Percentiles rank a stretch among this genome's conserved stretches.
Evolutionary conservation across 345 rosid genomes (phyloP).

Genomic region (Theobroma cacao): DNA sequence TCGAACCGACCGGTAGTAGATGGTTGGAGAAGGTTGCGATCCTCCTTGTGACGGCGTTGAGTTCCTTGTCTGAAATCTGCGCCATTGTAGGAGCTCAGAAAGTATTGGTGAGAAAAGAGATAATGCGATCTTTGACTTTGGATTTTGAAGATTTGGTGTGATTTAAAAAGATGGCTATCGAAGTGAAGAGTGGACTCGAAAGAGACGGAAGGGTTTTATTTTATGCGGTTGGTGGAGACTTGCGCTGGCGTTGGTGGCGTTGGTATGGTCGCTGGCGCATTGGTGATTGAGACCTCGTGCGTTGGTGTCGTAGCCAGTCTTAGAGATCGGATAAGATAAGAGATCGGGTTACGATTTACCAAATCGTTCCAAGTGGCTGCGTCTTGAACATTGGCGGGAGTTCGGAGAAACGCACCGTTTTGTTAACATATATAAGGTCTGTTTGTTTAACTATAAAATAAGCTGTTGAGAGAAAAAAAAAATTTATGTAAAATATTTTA

Average conservation of each 20-base stretch:
- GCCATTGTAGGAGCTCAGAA: slow-evolving; percentile 23
- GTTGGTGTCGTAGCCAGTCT: not conserved
- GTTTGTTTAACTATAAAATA: too few species aligned
- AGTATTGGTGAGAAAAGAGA: slow-evolving; percentile 3
- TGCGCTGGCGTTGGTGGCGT: too few species aligned
- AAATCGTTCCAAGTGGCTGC: not conserved
- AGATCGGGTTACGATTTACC: not conserved
- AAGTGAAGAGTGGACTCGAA: not conserved
- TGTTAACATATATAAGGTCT: too few species aligned
- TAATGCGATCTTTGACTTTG: not conserved
- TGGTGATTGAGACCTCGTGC: not conserved
- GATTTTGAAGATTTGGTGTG: not conserved
- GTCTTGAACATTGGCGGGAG: not conserved
- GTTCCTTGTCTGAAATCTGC: slow-evolving; percentile 30
- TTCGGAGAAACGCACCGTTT: not conserved
- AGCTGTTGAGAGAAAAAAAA: not conserved
- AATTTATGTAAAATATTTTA: too few species aligned
- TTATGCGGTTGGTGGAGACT: not conserved
- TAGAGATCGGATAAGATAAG: slow-evolving; percentile 10
- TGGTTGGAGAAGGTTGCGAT: slow-evolving; percentile 55
- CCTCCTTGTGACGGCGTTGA: slow-evolving; percentile 45
- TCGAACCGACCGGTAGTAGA: slow-evolving; percentile 21
- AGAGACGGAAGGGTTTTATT: not conserved
- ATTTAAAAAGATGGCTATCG: not conserved
- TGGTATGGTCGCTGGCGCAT: too few species aligned